Evolutionary conservation across 345 rosid genomes (phyloP).

Genomic region (Odontarrhena argentea): DNA sequence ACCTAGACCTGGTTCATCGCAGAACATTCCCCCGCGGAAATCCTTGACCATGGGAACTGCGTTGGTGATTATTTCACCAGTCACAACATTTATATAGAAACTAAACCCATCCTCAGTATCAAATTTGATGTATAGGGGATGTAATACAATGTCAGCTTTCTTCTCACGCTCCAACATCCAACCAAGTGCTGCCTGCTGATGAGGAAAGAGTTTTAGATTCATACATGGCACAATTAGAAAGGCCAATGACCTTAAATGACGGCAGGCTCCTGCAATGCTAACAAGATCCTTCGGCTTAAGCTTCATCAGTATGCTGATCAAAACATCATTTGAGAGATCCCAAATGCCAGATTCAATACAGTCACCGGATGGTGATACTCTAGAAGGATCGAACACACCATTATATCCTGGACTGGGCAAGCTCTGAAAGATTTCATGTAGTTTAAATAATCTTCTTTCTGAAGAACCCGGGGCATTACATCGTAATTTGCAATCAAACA

Average conservation of each 20-base stretch:
- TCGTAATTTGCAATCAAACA: conserved; percentile 65
- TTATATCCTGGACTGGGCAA: conserved; percentile 57
- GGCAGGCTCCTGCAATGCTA: conserved; percentile 75
- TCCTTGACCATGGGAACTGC: conserved; percentile 69
- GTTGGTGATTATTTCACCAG: conserved; percentile 70
- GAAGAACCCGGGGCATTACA: conserved; percentile 53
- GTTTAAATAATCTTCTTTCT: conserved; percentile 63
- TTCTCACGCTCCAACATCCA: conserved; percentile 96
- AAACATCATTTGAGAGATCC: conserved; percentile 71
- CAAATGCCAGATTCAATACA: conserved; percentile 60
- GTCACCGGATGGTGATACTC: conserved; percentile 49
- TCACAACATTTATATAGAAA: conserved; percentile 62
- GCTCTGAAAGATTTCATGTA: conserved; percentile 78
- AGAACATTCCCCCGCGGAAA: conserved; percentile 94
- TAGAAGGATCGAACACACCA: conserved; percentile 48
- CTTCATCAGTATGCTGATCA: conserved; percentile 52
- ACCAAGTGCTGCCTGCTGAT: conserved; percentile 87
- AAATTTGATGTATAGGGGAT: conserved; percentile 70
- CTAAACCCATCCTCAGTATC: conserved; percentile 72
- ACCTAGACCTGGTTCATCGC: conserved; percentile 99
- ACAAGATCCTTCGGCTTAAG: conserved; percentile 69
- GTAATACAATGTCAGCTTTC: conserved; percentile 57
- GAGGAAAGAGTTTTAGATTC: conserved; percentile 89
- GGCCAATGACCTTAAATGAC: conserved; percentile 69
- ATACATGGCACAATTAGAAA: conserved; percentile 72